Evolutionary conservation across 768 basidiomycete species (phyloP), one percentile per base, ranked within the genome.

Genomic region (Kwoniella sp.): DNA sequence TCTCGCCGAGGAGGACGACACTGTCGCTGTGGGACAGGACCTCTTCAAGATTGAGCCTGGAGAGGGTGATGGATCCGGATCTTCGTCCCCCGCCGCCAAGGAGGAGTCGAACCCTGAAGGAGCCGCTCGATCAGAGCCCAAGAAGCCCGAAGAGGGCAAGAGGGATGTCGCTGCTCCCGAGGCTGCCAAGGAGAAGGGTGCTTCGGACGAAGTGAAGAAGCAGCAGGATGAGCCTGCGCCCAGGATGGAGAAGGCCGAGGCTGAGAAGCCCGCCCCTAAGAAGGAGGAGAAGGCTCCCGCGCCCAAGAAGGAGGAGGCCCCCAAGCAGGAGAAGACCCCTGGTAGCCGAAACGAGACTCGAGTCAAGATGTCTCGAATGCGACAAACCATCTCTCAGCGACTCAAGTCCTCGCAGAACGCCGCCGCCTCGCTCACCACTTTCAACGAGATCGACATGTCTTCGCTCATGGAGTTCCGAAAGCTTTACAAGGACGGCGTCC

Each of bases 381-480:
- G 93, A 40, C 80, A 88, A 58, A 89, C 92, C 57, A 99, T 99
- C 68, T 87, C 92, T 40, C 89, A 92, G 77, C 90, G 93, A 46
- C 83, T 99, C 73, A 99, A 99, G 79, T 86, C 95, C 73, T 93
- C 92, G 20, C 93, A 99, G 75, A 95, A 96, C 72, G 83, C 88
- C 17, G 95, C 93, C 3, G 93, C 93, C 40, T 92, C 90, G 43
- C 76, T 98, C 54, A 98, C 95, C 28, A 98, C 93, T 22, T 99
- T 99, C 82, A 96, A 99, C 78, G 93, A 99, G 77, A 89, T 99
- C 71, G 93, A 98, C 79, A 98, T 99, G 93, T 91, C 89, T 34
- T 85, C 88, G 36, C 78, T 98, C 50, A 87, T 95, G 79, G 84
- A 86, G 34, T 83, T 98, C 84, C 87, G 93, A 67, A 83, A 85